Percentiles rank a stretch among this genome's conserved stretches.
These are phyloP conservation scores for Phytophthora sansomeana DNA, from an alignment of 352 stramenopile genomes.

Conservation along the genomic window DNA sequence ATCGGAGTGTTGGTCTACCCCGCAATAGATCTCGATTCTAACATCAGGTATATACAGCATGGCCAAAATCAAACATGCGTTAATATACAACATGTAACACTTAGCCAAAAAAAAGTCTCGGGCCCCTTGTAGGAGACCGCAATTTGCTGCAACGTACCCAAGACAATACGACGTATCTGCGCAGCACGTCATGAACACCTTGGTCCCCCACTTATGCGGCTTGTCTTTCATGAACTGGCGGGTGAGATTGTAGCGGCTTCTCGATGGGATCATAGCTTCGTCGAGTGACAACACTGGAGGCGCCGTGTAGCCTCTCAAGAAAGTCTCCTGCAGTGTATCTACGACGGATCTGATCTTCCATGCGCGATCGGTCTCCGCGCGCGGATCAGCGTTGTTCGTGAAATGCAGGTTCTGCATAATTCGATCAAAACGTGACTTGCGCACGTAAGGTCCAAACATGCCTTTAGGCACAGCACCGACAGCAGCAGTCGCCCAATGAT, in stretches of 20 bases:
- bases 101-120: constrained; percentile 16
- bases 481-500: too few relatives aligned
- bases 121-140: not conserved
- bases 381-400: not conserved
- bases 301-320: not conserved
- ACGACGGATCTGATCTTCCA: constrained; percentile 24
- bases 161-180: constrained; percentile 20
- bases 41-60: constrained; percentile 13
- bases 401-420: constrained; percentile 30
- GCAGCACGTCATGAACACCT: constrained; percentile 29
- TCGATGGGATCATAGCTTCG: constrained; percentile 16
- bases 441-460: too few relatives aligned
- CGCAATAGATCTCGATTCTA: constrained; percentile 22
- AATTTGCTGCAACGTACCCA: constrained; percentile 3
- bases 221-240: constrained; percentile 24
- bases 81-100: constrained; percentile 19
- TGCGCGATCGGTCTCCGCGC: constrained; percentile 3
- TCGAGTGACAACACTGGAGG: constrained; percentile 23
- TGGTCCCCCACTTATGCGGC: constrained; percentile 28
- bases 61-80: not conserved
- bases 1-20: constrained; percentile 1
- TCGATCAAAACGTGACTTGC: constrained; percentile 14
- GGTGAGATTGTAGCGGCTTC: constrained; percentile 14
- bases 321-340: constrained; percentile 7
- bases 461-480: too few relatives aligned